Conservation (phyloP, 371 early-diverging fungal genomes). For the Mucor plumbeus region DNA sequence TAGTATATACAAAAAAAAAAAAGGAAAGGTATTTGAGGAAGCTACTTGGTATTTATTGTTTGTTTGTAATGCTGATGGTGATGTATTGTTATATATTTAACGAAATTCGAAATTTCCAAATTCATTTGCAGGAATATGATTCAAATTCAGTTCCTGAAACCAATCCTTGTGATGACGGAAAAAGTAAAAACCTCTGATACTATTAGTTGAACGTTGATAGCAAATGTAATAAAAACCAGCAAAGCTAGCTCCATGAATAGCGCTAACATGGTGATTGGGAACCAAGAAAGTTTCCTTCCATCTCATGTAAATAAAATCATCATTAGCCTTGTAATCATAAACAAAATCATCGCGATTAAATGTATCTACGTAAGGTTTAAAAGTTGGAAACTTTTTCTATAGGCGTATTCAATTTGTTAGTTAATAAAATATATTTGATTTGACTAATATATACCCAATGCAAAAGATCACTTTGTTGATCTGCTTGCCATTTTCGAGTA, state of each 20-base stretch:
- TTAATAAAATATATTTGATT: neutral
- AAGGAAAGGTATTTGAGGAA: neutral
- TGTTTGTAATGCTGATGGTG: neutral
- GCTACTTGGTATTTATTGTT: neutral
- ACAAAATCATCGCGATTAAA: constrained; percentile 75
- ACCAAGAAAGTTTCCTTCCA: constrained; percentile 98
- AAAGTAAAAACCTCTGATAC: constrained; percentile 90
- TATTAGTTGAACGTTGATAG: constrained; percentile 76
- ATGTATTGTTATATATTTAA: constrained; percentile 24
- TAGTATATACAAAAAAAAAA: no score
- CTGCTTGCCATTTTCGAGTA: constrained; percentile 87
- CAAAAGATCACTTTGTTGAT: constrained; percentile 69
- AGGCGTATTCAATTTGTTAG: no score
- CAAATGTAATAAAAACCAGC: constrained; percentile 96
- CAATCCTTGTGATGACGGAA: constrained; percentile 79
- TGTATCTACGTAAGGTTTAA: constrained; percentile 57
- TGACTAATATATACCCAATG: constrained; percentile 72
- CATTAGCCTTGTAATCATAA: constrained; percentile 67
- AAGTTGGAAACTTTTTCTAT: constrained; percentile 71
- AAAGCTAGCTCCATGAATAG: constrained; percentile 90
- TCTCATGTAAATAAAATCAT: constrained; percentile 91
- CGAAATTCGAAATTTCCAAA: constrained; percentile 72
- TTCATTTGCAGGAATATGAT: constrained; percentile 62
- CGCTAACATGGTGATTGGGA: constrained; percentile 89
- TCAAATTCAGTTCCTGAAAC: constrained; percentile 81